Percentiles rank a stretch among this genome's conserved stretches.
Conservation (phyloP, 139 green algal genomes). For the Deuterostichococcus epilithicus region DNA sequence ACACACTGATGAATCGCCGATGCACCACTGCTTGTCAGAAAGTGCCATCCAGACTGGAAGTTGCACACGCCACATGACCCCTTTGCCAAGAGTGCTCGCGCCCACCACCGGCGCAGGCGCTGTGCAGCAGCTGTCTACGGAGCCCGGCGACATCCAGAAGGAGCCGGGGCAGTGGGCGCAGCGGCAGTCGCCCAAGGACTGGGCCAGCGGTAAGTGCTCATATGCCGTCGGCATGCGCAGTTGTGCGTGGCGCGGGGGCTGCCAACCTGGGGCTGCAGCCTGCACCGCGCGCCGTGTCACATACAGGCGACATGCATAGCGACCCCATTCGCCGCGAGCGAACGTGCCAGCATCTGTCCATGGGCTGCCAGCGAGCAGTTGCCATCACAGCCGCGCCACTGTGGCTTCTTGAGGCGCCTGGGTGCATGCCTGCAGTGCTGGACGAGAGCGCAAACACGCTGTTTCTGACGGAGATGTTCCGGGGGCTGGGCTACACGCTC, state of each 20-base stretch:
- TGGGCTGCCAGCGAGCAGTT: too few relatives aligned
- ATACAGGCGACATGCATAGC: too few relatives aligned
- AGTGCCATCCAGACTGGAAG: too few relatives aligned
- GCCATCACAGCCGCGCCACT: too few relatives aligned
- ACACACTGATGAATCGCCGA: too few relatives aligned
- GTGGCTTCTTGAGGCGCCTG: background rate
- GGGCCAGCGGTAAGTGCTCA: constrained; percentile 14
- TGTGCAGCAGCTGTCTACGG: background rate
- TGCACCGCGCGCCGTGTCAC: too few relatives aligned
- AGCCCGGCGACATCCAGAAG: background rate
- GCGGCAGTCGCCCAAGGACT: constrained; percentile 36
- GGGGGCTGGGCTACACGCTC: constrained; percentile 87
- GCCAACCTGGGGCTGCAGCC: too few relatives aligned
- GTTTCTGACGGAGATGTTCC: constrained; percentile 94
- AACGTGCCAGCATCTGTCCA: too few relatives aligned
- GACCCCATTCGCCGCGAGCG: too few relatives aligned
- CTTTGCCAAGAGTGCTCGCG: too few relatives aligned
- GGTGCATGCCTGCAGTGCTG: constrained; percentile 57
- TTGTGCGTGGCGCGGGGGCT: background rate
- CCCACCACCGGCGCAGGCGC: background rate
- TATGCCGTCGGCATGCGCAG: background rate
- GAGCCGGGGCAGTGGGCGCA: constrained; percentile 24
- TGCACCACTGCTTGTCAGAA: too few relatives aligned
- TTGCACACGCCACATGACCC: too few relatives aligned
- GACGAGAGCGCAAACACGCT: constrained; percentile 89